Conservation (phyloP, 2,329 filamentous ascomycete species). For the Penicillium sp. region DNA sequence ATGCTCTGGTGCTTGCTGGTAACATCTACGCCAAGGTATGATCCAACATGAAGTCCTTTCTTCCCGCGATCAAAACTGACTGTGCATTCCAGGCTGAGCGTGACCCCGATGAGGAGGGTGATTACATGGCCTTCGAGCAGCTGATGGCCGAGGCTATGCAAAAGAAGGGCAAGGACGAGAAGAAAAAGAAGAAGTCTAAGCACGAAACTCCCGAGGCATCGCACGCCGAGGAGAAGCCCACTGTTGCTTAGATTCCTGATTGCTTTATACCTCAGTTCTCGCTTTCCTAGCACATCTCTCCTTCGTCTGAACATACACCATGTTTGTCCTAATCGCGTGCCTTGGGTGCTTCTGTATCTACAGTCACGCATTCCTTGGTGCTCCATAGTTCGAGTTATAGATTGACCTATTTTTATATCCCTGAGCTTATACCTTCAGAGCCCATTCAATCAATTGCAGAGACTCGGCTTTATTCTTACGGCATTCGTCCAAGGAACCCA, state of each 20-base stretch:
- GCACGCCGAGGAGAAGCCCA: conserved; percentile 11
- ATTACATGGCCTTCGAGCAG: conserved; percentile 98
- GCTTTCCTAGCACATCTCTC: not conserved
- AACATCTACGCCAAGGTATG: conserved; percentile 85
- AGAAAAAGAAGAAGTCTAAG: conserved; percentile 65
- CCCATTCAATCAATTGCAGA: not conserved
- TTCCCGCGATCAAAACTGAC: conserved; percentile 9
- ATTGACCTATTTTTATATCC: conserved; percentile 18
- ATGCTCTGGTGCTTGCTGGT: conserved; percentile 84
- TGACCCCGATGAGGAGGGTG: conserved; percentile 92
- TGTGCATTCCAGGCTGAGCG: conserved; percentile 67
- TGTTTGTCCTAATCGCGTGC: not conserved
- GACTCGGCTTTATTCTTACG: not conserved
- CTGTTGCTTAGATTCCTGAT: conserved; percentile 14
- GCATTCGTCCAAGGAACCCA: too few relatives aligned
- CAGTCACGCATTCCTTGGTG: conserved; percentile 1
- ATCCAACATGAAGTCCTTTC: conserved; percentile 2
- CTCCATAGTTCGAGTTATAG: conserved; percentile 20
- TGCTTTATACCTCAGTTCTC: not conserved
- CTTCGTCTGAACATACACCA: conserved; percentile 18
- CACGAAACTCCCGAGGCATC: conserved; percentile 21
- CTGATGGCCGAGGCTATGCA: conserved; percentile 94
- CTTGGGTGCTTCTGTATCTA: conserved; percentile 2
- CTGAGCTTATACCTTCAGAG: conserved; percentile 1
- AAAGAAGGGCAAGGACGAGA: conserved; percentile 84